Evolutionary conservation across 805 yeast genomes (phyloP).

Genomic region (Pichia californica): DNA sequence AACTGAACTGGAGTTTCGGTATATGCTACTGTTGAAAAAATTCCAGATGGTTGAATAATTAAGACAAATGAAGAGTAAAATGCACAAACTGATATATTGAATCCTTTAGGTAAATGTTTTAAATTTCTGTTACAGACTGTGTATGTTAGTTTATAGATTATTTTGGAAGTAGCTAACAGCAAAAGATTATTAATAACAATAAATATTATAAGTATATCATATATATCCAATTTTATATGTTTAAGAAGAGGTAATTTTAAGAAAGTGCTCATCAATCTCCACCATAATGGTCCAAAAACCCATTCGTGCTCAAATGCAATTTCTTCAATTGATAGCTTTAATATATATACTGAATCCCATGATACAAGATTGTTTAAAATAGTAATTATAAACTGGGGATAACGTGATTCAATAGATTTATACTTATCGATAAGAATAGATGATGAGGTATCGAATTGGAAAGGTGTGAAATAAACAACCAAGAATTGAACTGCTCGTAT

Average conservation of each 20-base stretch:
- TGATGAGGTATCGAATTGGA: conserved; percentile 46
- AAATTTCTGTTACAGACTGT: conserved; percentile 8
- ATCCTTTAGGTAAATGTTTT: not conserved
- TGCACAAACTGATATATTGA: conserved; percentile 10
- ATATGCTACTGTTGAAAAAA: conserved; percentile 68
- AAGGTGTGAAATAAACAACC: conserved; percentile 35
- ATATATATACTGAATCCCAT: conserved; percentile 86
- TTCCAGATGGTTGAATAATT: conserved; percentile 70
- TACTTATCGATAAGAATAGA: conserved; percentile 28
- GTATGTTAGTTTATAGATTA: conserved; percentile 45
- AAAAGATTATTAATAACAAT: conserved; percentile 43
- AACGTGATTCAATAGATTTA: conserved; percentile 1
- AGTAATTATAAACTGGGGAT: conserved; percentile 8
- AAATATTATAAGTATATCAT: conserved; percentile 41
- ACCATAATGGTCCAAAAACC: conserved; percentile 83
- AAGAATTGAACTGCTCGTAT: conserved; percentile 30
- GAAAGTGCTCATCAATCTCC: conserved; percentile 31
- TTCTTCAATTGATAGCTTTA: conserved; percentile 46
- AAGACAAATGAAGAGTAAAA: conserved; percentile 32
- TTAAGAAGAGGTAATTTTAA: not conserved
- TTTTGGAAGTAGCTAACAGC: conserved; percentile 44
- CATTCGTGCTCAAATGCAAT: conserved; percentile 78
- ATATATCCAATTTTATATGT: conserved; percentile 27
- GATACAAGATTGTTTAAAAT: conserved; percentile 49
- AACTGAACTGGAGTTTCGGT: conserved; percentile 69